Evolutionary conservation across 805 yeast genomes (phyloP), one percentile per base, ranked within the genome.

Genomic region (Schwanniomyces vanrijiae): DNA sequence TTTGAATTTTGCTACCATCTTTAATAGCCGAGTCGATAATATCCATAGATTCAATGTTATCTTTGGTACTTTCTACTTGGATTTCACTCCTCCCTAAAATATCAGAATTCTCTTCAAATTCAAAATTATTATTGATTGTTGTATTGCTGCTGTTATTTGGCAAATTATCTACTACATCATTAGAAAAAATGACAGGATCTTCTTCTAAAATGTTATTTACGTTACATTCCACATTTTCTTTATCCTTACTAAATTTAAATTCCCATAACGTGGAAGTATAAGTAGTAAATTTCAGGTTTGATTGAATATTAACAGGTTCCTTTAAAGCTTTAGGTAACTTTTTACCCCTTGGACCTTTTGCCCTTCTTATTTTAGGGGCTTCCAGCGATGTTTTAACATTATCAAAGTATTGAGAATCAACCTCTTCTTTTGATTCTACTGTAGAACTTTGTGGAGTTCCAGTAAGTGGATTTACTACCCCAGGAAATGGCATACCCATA

Each of bases 331-430:
- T 76, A 0, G 94, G 94, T 44, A 86, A 65, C 55, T 80, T 82
- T 50, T 88, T 78, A 0, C 91, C 91, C 51, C 81, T 74, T 39
- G 95, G 95, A 0, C 92, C 94, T 54, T 70, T 83, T 0, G 83
- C 84, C 56, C 92, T 76, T 25, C 80, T 69, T 42, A 68, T 69
- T 59, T 79, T 62, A 21, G 40, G 42, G 9, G 24, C 6, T 14
- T 11, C 40, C 18, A 18, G 7, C 7, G 35, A 16, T 5, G 37
- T 34, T 14, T 24, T 34, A 16, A 47, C 16, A 2, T 46, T 46
- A 5, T 54, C 55, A 11, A 46, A 49, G 11, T 41, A 47, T 14
- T 45, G 53, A 2, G 46, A 49, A 4, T 50, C 62, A 5, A 47
- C 44, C 16, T 46, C 44, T 44, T 42, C 44, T 45, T 55, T 16